A percentile compares a stretch with the other conserved stretches of the same genome.
Conservation (phyloP, 495 filamentous ascomycete genomes). For the Cercophora scortea region DNA sequence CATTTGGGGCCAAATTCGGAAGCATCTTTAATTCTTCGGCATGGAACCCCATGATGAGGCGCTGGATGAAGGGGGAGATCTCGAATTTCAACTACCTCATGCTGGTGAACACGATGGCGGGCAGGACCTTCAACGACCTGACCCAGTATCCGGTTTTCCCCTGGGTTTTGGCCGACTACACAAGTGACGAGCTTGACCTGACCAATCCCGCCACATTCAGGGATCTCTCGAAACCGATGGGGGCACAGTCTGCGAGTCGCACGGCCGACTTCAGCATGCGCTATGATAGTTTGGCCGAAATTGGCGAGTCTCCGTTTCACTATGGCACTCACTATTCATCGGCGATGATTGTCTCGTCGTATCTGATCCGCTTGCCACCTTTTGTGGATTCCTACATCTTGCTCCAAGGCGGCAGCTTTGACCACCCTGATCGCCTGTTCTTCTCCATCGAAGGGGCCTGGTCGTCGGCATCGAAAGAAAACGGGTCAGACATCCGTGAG, state of each 20-base stretch:
- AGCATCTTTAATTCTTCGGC: conserved; percentile 77
- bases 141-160: conserved; percentile 98
- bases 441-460: conserved; percentile 88
- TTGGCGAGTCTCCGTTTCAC: conserved; percentile 87
- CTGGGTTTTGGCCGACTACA: conserved; percentile 94
- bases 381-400: conserved; percentile 96
- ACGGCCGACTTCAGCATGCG: conserved; percentile 71
- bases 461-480: conserved; percentile 80
- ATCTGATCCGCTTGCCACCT: conserved; percentile 88
- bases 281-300: conserved; percentile 83
- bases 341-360: conserved; percentile 96
- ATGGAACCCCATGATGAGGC: conserved; percentile 75
- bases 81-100: conserved; percentile 99
- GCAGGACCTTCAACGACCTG: conserved; percentile 93
- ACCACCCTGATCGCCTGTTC: conserved; percentile 92
- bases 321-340: conserved; percentile 99
- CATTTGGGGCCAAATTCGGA: conserved; percentile 86
- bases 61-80: conserved; percentile 89
- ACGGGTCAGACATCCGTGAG: conserved; percentile 89
- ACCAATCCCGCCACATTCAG: conserved; percentile 76
- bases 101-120: conserved; percentile 95
- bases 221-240: conserved; percentile 94
- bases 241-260: conserved; percentile 72
- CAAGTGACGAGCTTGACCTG: conserved; percentile 88
- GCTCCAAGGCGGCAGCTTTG: conserved; percentile 93